Evolutionary conservation across 139 green algal species (phyloP).

Genomic region (Diplosphaera chodatii): DNA sequence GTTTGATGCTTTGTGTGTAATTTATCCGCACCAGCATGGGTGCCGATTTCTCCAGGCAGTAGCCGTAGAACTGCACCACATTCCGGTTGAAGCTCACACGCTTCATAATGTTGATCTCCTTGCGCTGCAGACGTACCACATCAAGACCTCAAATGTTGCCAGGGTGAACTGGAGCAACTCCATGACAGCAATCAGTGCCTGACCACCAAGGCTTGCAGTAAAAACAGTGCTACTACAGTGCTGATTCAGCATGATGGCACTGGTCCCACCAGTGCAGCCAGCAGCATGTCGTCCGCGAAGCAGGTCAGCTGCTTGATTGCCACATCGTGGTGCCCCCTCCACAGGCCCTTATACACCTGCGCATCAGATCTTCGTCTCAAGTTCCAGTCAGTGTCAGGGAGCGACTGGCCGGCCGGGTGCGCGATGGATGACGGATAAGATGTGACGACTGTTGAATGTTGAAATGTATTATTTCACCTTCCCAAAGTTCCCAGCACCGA

Average conservation of each 20-base stretch:
- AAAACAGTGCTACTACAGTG: too few species aligned
- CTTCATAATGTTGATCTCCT: slow-evolving; percentile 48
- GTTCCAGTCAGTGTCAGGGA: too few species aligned
- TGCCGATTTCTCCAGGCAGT: background rate
- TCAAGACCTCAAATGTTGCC: too few species aligned
- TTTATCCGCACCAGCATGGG: slow-evolving; percentile 1
- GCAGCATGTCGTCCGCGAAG: background rate
- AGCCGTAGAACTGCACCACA: slow-evolving; percentile 30
- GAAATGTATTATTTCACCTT: too few species aligned
- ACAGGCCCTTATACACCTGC: background rate
- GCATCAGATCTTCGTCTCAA: too few species aligned
- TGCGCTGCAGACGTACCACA: background rate
- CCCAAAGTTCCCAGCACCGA: slow-evolving; percentile 5
- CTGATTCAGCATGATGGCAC: background rate
- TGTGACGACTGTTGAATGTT: too few species aligned
- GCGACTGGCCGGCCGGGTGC: too few species aligned
- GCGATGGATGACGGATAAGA: too few species aligned
- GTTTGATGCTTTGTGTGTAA: too few species aligned
- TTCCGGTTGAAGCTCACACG: slow-evolving; percentile 42
- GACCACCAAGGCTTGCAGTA: too few species aligned
- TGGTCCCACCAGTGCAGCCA: background rate
- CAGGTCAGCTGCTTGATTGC: background rate
- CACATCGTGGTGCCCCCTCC: background rate
- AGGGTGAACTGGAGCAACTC: too few species aligned
- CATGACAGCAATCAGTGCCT: too few species aligned